Evolutionary conservation across 139 green algal genomes (phyloP).

Genomic region (Chlamydomonas schloesseri): DNA sequence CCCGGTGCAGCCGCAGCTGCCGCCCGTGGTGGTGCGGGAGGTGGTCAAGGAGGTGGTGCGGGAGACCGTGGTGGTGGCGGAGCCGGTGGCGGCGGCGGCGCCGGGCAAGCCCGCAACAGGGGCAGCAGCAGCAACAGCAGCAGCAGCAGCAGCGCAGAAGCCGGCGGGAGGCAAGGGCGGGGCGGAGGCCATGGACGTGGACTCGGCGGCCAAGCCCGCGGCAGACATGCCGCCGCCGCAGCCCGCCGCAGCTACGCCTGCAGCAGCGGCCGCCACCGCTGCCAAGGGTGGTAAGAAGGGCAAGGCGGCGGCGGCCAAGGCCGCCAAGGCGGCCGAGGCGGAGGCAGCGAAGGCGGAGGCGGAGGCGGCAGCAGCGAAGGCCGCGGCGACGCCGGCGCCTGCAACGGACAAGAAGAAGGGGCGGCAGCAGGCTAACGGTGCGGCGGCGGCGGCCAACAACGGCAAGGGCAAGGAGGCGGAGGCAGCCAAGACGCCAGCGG

Average conservation of each 20-base stretch:
- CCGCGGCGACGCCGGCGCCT: neutral
- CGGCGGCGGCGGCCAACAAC: neutral
- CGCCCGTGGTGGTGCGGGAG: neutral
- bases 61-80: neutral
- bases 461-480: neutral
- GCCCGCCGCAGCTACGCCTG: neutral
- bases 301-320: neutral
- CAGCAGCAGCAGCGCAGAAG: too few species aligned
- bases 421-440: neutral
- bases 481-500: neutral
- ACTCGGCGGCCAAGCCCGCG: neutral
- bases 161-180: neutral
- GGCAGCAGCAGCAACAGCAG: neutral
- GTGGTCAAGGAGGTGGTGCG: too few species aligned
- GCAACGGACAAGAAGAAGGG: neutral
- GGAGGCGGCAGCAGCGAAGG: neutral
- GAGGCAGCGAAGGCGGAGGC: neutral
- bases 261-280: neutral
- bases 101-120: neutral
- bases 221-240: neutral
- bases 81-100: neutral
- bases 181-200: neutral
- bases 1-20: conserved; percentile 8
- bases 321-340: neutral
- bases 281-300: neutral